Evolutionary conservation across 2,329 filamentous ascomycete species (phyloP).

Genomic region (Mycosphaerella sp.): DNA sequence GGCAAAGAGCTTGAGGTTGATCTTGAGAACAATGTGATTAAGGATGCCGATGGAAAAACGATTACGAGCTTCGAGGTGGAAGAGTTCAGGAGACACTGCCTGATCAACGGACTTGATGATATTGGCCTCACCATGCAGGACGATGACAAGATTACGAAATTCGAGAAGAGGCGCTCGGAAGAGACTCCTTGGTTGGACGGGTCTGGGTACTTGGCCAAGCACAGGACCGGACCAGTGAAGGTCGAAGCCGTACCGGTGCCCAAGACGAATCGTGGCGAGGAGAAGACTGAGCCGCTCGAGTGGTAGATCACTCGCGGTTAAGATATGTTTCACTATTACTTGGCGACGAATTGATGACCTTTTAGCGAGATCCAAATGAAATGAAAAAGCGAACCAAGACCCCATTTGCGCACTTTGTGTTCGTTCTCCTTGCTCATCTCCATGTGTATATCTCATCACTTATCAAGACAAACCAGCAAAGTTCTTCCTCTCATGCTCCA

Average conservation of each 20-base stretch:
- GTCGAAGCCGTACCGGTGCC: conserved; percentile 65
- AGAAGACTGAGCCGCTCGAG: conserved; percentile 77
- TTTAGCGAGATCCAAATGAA: not conserved
- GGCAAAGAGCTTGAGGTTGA: conserved; percentile 85
- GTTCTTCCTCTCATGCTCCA: conserved; percentile 43
- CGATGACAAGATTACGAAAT: conserved; percentile 78
- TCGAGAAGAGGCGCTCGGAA: conserved; percentile 69
- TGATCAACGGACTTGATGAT: conserved; percentile 89
- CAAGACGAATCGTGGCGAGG: conserved; percentile 81
- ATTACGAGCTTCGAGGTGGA: conserved; percentile 82
- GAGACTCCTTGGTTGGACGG: conserved; percentile 92
- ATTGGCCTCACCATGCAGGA: conserved; percentile 91
- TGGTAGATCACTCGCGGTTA: conserved; percentile 53
- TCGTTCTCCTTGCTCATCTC: not conserved
- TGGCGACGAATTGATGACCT: not conserved
- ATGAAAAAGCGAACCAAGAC: not conserved
- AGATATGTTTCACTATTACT: not conserved
- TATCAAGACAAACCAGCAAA: conserved; percentile 21
- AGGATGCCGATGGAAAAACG: conserved; percentile 64
- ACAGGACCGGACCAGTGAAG: conserved; percentile 53
- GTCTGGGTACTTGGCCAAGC: conserved; percentile 64
- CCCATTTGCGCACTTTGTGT: not conserved
- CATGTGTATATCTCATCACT: not conserved
- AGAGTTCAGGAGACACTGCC: conserved; percentile 87
- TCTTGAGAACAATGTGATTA: conserved; percentile 76